Evolutionary conservation across 176 grass and related monocot genomes (phyloP), one percentile per base, ranked within the genome.

Genomic region (Alopecurus myosuroides): DNA sequence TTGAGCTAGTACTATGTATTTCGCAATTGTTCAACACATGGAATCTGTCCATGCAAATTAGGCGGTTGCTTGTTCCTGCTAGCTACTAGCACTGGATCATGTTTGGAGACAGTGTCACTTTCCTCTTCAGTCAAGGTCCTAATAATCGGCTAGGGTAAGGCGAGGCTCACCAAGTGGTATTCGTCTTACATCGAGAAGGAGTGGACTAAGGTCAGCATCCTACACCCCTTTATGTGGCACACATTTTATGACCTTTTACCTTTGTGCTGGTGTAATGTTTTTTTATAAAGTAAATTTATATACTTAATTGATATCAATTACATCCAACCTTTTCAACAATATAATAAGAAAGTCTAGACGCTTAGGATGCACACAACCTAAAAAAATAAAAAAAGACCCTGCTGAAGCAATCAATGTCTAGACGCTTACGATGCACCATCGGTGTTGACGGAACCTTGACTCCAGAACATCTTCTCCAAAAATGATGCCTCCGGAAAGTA

Each of bases 121-220:
- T 52, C 1, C 20, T 28, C 67, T 84, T 18, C 46, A 18, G 94
- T 97, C 67, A 84, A 97, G 80, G 91, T 97, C 70, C 87, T 97
- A 82, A 94, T 94, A 75, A 92, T 90, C 66, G 83, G 95, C 34
- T 90, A 94, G 78, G 95, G 92, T 63, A 97, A 97, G 79, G 92
- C 94, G 72, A 89, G 95, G 85, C 86, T 94, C 80, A 94, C 92
- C 73, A 97, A 97, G 86, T 97, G 92, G 92, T 97, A 97, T 72
- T 97, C 95, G 48, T 84, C 92, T 28, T 97, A 97, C 86, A 55
- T 90, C 83, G n/a, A n/a, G n/a, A n/a, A n/a, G n/a, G n/a, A n/a
- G n/a, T n/a, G n/a, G n/a, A n/a, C n/a, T n/a, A n/a, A 97, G 94
- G 94, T 97, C 55, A 46, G 48, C 79, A 77, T 85, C n/a, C 66